phyloP scores from a whole-genome alignment of 1,139 yeast species.

The Blastobotrys aristatus region DNA sequence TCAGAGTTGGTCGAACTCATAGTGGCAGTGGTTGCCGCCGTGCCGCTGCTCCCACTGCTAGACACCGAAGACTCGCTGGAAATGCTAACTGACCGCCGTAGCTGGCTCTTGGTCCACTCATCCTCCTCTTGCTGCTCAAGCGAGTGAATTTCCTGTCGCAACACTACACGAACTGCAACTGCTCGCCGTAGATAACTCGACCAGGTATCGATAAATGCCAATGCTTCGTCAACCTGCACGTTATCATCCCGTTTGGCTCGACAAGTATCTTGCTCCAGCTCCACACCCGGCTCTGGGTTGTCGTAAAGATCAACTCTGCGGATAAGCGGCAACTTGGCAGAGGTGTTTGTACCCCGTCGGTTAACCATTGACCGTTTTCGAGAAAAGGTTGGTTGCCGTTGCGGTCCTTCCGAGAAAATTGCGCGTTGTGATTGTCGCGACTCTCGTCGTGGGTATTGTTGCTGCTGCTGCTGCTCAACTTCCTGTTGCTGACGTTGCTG shows the following conservation, averaged over 20 bases:
- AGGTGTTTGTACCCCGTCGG: constrained; percentile 1
- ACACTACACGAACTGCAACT: constrained; percentile 32
- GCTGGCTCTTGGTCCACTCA: constrained; percentile 14
- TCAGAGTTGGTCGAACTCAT: neutral
- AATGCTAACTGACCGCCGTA: neutral
- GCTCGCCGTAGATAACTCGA: constrained; percentile 33
- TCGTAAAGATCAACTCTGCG: constrained; percentile 24
- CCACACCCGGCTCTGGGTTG: constrained; percentile 20
- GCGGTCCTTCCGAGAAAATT: neutral
- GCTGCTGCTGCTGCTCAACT: too few relatives aligned
- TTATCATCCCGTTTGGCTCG: neutral
- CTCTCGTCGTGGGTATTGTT: too few relatives aligned
- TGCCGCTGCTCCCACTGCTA: constrained; percentile 7
- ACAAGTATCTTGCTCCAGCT: constrained; percentile 8
- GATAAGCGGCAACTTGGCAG: constrained; percentile 16
- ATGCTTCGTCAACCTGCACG: constrained; percentile 26
- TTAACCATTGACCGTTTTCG: constrained; percentile 14
- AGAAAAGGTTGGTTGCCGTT: constrained; percentile 8
- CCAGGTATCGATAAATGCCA: constrained; percentile 35
- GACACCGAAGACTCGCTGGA: constrained; percentile 8
- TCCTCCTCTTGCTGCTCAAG: constrained; percentile 26
- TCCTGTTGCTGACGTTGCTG: neutral
- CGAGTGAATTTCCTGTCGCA: constrained; percentile 29
- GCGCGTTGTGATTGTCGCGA: neutral
- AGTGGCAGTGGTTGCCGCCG: constrained; percentile 13